A percentile compares a stretch with the other conserved stretches of the same genome.
Conservation (phyloP, 2,329 filamentous ascomycete genomes). For the Aspergillus chevalieri region DNA sequence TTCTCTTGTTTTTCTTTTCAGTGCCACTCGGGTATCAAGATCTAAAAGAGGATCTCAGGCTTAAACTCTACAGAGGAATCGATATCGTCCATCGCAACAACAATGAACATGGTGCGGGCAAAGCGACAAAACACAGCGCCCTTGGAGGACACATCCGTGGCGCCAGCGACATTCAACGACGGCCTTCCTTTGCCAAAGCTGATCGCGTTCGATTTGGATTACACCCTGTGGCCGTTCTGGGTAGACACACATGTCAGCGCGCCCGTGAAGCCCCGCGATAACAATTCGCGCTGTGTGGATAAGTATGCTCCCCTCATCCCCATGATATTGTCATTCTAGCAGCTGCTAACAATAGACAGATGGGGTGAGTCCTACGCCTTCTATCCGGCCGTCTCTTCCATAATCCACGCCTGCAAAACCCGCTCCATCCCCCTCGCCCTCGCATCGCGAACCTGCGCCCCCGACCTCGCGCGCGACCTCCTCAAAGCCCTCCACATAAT, state of each 20-base stretch:
- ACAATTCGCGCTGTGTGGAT: conserved; percentile 41
- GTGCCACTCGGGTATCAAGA: too few relatives aligned
- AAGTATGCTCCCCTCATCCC: conserved; percentile 21
- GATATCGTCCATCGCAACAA: background rate
- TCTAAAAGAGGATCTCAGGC: background rate
- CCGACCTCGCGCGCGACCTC: conserved; percentile 73
- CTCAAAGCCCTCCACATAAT: conserved; percentile 65
- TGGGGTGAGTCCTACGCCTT: conserved; percentile 64
- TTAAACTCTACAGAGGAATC: background rate
- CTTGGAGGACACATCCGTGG: conserved; percentile 30
- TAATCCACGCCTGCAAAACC: conserved; percentile 57
- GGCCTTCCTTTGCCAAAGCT: conserved; percentile 70
- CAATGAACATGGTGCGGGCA: conserved; percentile 25
- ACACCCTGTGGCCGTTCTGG: conserved; percentile 99
- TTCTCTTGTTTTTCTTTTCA: too few relatives aligned
- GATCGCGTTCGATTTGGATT: conserved; percentile 92
- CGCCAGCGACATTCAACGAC: conserved; percentile 55
- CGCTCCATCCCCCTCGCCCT: conserved; percentile 58
- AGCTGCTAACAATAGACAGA: conserved; percentile 18
- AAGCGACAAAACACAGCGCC: conserved; percentile 31
- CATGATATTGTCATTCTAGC: background rate
- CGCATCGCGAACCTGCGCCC: conserved; percentile 74
- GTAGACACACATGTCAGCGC: conserved; percentile 83
- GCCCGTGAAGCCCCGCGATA: conserved; percentile 61
- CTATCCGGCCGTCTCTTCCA: conserved; percentile 62